Conservation (phyloP, 2,329 filamentous ascomycete genomes). For the Diaporthe humulicola region DNA sequence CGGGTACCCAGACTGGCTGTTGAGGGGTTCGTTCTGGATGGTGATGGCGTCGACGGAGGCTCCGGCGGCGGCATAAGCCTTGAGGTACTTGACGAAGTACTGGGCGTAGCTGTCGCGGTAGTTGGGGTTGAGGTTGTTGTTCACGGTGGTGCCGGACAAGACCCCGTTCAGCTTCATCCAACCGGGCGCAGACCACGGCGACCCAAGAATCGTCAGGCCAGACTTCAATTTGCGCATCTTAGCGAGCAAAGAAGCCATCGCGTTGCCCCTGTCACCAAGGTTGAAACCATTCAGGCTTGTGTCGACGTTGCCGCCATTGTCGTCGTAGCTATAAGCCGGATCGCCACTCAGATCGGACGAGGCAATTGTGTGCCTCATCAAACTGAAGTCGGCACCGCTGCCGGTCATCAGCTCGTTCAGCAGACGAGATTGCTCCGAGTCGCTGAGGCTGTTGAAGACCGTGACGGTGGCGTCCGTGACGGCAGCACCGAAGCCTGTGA, state of each 20-base stretch:
- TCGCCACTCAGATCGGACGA: constrained; percentile 55
- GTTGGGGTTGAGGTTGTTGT: constrained; percentile 55
- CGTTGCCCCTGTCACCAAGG: constrained; percentile 54
- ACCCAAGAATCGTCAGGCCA: constrained; percentile 53
- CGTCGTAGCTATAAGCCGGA: constrained; percentile 57
- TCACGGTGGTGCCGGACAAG: constrained; percentile 50
- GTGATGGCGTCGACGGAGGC: constrained; percentile 57
- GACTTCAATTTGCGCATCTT: constrained; percentile 52
- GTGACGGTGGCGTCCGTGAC: constrained; percentile 58
- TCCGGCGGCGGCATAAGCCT: constrained; percentile 53
- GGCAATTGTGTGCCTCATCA: constrained; percentile 57
- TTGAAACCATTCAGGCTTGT: constrained; percentile 48
- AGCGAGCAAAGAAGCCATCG: constrained; percentile 54
- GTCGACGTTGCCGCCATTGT: constrained; percentile 50
- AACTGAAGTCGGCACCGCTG: constrained; percentile 53
- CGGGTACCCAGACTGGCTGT: constrained; percentile 53
- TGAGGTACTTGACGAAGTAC: constrained; percentile 58
- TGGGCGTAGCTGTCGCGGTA: constrained; percentile 52
- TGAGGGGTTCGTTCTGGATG: constrained; percentile 60
- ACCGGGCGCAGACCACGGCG: constrained; percentile 55
- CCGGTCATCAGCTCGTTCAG: constrained; percentile 53
- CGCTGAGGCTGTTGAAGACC: constrained; percentile 52
- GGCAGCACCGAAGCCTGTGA: constrained; percentile 57
- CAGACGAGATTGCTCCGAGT: constrained; percentile 48
- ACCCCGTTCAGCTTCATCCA: constrained; percentile 58